Conservation (phyloP, 2,329 filamentous ascomycete genomes). For the Ophiostoma sp. region DNA sequence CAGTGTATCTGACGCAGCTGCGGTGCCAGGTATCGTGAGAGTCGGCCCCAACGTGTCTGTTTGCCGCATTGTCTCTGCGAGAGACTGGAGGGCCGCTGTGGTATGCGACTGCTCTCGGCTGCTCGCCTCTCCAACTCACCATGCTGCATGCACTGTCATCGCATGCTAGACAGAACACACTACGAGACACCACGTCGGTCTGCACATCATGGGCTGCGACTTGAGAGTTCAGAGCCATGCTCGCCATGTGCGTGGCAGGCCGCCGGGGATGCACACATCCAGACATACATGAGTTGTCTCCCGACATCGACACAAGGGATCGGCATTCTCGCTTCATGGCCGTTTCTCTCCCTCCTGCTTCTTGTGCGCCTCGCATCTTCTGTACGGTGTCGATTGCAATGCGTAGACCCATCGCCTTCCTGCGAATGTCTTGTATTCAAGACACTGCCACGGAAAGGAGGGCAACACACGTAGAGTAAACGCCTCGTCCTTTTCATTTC, state of each 20-base stretch:
- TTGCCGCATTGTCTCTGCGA: neutral
- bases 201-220: neutral
- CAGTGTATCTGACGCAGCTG: slow-evolving; percentile 1
- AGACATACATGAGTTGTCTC: neutral
- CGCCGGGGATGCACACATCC: neutral
- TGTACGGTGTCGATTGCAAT: no score
- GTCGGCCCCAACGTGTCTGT: neutral
- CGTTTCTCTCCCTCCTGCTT: neutral
- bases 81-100: neutral
- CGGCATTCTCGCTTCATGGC: slow-evolving; percentile 6
- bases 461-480: neutral
- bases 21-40: neutral
- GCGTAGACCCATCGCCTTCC: neutral
- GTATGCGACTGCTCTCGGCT: no score
- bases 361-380: neutral
- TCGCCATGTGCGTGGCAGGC: neutral
- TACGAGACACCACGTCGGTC: neutral
- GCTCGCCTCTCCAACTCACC: no score
- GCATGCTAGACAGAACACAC: neutral
- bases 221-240: no score
- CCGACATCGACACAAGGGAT: no score
- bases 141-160: neutral
- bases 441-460: slow-evolving; percentile 10
- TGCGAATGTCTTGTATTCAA: slow-evolving; percentile 9
- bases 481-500: neutral